Evolutionary conservation across 768 basidiomycete genomes (phyloP).

Genomic region (Rubroboletus pulcherrimus): DNA sequence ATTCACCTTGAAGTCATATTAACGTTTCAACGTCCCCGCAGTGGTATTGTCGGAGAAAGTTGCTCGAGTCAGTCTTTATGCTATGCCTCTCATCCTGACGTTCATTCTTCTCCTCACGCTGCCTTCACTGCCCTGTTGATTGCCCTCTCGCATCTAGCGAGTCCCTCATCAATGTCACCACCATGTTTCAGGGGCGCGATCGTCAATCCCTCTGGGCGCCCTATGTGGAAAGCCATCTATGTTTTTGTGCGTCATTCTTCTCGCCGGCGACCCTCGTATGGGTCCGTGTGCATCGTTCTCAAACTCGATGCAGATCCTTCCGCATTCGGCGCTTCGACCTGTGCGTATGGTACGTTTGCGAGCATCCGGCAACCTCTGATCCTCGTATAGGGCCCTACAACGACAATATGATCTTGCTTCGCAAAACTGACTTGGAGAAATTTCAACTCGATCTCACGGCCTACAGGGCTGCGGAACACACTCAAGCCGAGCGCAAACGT

Average conservation of each 20-base stretch:
- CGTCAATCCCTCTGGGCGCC: slow-evolving; percentile 18
- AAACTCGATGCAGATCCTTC: slow-evolving; percentile 1
- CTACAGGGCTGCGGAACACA: neutral
- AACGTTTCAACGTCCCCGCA: neutral
- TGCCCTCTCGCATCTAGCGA: slow-evolving; percentile 5
- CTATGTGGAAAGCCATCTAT: slow-evolving; percentile 17
- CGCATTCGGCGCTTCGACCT: neutral
- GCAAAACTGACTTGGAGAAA: slow-evolving; percentile 16
- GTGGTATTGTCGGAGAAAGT: slow-evolving; percentile 20
- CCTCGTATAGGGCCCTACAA: slow-evolving; percentile 18
- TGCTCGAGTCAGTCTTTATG: slow-evolving; percentile 13
- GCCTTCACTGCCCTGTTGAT: neutral
- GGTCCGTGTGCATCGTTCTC: neutral
- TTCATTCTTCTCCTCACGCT: neutral
- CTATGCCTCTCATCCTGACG: neutral
- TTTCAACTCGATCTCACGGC: neutral
- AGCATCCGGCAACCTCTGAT: neutral
- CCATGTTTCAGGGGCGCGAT: neutral
- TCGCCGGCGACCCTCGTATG: neutral
- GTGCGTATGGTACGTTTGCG: slow-evolving; percentile 11
- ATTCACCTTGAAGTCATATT: neutral
- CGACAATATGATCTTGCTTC: slow-evolving; percentile 6
- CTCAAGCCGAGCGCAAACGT: neutral
- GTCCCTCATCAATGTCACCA: slow-evolving; percentile 3
- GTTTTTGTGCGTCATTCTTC: slow-evolving; percentile 19